These are phyloP conservation scores for Dipodascus albidus DNA, from an alignment of 805 yeast genomes.

Conservation along the genomic window DNA sequence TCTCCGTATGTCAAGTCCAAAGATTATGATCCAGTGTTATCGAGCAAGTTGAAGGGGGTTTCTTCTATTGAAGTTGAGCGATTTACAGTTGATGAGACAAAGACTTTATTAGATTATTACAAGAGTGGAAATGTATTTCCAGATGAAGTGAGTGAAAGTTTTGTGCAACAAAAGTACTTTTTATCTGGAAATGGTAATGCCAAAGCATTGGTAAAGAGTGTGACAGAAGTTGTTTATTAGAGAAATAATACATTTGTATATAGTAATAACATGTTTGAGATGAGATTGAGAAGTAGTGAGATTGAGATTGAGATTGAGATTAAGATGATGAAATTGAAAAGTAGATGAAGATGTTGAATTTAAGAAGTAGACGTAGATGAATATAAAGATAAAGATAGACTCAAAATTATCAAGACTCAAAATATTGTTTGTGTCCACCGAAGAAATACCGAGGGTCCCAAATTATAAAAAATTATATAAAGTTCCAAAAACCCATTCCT, in stretches of 20 bases:
- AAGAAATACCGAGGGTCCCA: not conserved
- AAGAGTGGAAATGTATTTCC: conserved; percentile 31
- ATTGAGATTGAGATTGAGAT: no score
- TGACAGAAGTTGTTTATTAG: not conserved
- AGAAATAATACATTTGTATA: not conserved
- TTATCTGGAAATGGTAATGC: conserved; percentile 61
- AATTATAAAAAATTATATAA: no score
- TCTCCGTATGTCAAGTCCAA: conserved; percentile 43
- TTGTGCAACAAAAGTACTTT: conserved; percentile 39
- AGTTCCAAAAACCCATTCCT: no score
- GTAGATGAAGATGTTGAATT: not conserved
- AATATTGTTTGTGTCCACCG: not conserved
- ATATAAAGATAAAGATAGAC: no score
- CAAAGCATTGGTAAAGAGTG: conserved; percentile 31
- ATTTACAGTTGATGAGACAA: conserved; percentile 35
- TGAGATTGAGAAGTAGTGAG: no score
- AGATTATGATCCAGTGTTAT: conserved; percentile 45
- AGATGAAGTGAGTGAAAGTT: conserved; percentile 26
- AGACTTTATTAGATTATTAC: conserved; percentile 31
- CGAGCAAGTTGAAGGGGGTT: conserved; percentile 34
- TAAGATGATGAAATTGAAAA: not conserved
- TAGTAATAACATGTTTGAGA: no score
- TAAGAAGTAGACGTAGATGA: no score
- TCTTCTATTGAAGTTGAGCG: conserved; percentile 33
- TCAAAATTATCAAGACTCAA: no score